These are phyloP conservation scores for Acer negundo DNA, from an alignment of 345 rosid species.

Conservation along the genomic window DNA sequence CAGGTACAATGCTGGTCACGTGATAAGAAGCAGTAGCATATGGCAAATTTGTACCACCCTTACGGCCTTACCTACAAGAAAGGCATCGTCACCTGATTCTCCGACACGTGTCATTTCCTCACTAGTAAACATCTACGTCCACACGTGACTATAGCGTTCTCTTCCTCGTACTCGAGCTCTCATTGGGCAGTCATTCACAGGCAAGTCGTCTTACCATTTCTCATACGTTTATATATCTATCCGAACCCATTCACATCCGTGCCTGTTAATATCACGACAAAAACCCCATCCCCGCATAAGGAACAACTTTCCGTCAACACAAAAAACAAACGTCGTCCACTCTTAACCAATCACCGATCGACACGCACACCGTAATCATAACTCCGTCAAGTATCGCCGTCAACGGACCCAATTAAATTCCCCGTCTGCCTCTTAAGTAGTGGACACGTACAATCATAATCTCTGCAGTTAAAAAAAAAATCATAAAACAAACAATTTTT, in stretches of 20 bases:
- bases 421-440: slow-evolving; percentile 23
- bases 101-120: background rate
- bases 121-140: no score
- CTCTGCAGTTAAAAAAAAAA: background rate
- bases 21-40: background rate
- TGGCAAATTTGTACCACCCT: background rate
- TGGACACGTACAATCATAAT: slow-evolving; percentile 15
- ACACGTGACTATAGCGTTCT: background rate
- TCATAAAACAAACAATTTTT: background rate
- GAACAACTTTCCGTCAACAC: slow-evolving; percentile 39
- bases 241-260: slow-evolving; percentile 17
- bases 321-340: slow-evolving; percentile 26
- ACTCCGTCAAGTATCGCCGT: slow-evolving; percentile 8
- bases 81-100: background rate
- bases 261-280: slow-evolving; percentile 50
- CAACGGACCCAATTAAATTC: slow-evolving; percentile 10
- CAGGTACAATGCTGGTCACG: background rate
- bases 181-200: background rate
- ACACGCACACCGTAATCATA: background rate
- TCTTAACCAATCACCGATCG: background rate
- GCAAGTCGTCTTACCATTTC: background rate
- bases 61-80: background rate
- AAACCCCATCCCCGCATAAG: slow-evolving; percentile 36
- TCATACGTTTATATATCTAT: background rate
- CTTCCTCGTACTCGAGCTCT: background rate